Percentiles rank a stretch among this genome's conserved stretches.
Evolutionary conservation across 345 rosid species (phyloP).

Genomic region (Sonneratia caseolaris): DNA sequence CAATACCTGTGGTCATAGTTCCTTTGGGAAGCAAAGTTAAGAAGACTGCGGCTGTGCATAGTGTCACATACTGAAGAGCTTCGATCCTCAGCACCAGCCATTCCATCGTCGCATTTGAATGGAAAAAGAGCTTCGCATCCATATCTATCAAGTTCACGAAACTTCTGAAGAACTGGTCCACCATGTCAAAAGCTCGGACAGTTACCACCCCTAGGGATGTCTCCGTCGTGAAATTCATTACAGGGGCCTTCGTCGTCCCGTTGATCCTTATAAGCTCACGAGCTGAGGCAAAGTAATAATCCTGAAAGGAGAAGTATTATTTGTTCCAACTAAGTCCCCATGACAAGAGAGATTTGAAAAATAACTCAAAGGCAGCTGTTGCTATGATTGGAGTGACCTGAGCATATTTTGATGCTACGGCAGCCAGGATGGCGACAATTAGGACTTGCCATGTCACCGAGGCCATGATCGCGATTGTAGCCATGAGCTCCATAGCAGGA

Average conservation of each 20-base stretch:
- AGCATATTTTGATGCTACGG: slow-evolving; percentile 38
- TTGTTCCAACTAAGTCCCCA: neutral
- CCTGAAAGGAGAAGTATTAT: slow-evolving; percentile 26
- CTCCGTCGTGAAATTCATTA: slow-evolving; percentile 80
- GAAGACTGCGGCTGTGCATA: slow-evolving; percentile 63
- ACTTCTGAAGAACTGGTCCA: slow-evolving; percentile 49
- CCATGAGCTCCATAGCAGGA: slow-evolving; percentile 28
- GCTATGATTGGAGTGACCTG: slow-evolving; percentile 30
- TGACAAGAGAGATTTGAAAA: neutral
- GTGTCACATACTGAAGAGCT: slow-evolving; percentile 53
- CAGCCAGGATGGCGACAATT: slow-evolving; percentile 44
- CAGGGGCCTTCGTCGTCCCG: slow-evolving; percentile 91
- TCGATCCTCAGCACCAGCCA: slow-evolving; percentile 73
- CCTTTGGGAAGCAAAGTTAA: slow-evolving; percentile 64
- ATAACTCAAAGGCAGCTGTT: slow-evolving; percentile 5
- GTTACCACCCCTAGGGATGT: slow-evolving; percentile 76
- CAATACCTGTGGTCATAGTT: slow-evolving; percentile 40
- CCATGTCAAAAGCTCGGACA: slow-evolving; percentile 67
- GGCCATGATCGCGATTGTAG: slow-evolving; percentile 42
- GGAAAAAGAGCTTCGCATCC: slow-evolving; percentile 70
- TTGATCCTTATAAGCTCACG: slow-evolving; percentile 74
- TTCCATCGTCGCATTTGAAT: slow-evolving; percentile 66
- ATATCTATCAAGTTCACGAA: slow-evolving; percentile 53
- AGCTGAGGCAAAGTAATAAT: slow-evolving; percentile 66
- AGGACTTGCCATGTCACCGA: slow-evolving; percentile 81